Percentiles rank a stretch among this genome's conserved stretches.
These are phyloP conservation scores for Acer saccharum DNA, from an alignment of 345 rosid species.

Conservation along the genomic window DNA sequence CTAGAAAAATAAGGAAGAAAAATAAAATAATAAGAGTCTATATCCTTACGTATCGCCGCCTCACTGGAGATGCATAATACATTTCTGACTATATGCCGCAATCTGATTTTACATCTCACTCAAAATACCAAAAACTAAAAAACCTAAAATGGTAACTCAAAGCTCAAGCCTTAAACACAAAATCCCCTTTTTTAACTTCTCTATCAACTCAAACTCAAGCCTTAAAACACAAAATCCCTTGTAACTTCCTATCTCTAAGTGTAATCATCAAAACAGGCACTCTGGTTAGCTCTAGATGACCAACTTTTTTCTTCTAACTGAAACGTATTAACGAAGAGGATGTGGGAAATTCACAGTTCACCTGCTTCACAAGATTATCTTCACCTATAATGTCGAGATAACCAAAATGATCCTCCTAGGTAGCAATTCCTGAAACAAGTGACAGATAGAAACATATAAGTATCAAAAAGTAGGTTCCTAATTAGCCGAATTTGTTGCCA, in stretches of 20 bases:
- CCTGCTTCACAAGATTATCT: conserved; percentile 54
- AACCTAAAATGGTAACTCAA: conserved; percentile 44
- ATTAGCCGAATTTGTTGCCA: neutral
- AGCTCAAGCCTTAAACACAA: conserved; percentile 59
- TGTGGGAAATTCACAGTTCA: conserved; percentile 47
- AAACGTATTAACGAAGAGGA: conserved; percentile 38
- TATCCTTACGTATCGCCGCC: conserved; percentile 58
- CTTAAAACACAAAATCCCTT: conserved; percentile 56
- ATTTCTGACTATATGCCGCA: conserved; percentile 60
- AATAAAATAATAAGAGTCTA: conserved; percentile 31
- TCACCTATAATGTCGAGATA: conserved; percentile 40
- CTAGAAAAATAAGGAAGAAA: conserved; percentile 25
- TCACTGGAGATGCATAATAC: conserved; percentile 80
- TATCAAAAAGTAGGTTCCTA: neutral
- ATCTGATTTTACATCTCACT: conserved; percentile 81
- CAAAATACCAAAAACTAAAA: conserved; percentile 38
- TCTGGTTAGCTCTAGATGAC: conserved; percentile 67
- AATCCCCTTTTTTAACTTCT: conserved; percentile 48
- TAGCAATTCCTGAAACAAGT: conserved; percentile 60
- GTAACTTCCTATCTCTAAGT: conserved; percentile 50
- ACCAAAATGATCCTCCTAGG: conserved; percentile 46
- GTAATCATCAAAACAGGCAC: conserved; percentile 54
- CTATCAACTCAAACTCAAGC: conserved; percentile 64
- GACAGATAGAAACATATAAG: conserved; percentile 12
- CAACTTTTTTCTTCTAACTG: conserved; percentile 43